A percentile compares a stretch with the other conserved stretches of the same genome.
These are phyloP conservation scores for Pseudogymnoascus sp. DNA, from an alignment of 2,329 filamentous ascomycete genomes.

Conservation along the genomic window DNA sequence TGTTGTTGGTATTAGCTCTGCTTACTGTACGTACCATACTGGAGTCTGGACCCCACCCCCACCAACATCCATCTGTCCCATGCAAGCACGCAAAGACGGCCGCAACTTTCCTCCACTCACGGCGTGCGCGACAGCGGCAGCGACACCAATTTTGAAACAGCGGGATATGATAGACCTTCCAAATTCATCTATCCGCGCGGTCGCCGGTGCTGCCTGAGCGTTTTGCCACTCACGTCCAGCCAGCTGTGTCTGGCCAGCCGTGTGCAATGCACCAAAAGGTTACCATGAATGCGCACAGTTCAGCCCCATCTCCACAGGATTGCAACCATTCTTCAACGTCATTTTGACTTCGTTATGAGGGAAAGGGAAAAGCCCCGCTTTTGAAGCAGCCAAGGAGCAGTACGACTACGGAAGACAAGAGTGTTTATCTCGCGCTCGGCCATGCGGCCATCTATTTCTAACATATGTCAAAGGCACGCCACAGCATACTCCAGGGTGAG, in stretches of 20 bases:
- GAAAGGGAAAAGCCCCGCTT: background rate
- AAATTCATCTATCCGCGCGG: background rate
- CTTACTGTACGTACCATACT: background rate
- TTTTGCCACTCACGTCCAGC: background rate
- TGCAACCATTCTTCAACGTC: background rate
- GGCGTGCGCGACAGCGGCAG: background rate
- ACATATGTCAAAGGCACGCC: background rate
- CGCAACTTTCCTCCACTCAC: slow-evolving; percentile 6
- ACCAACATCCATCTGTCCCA: background rate
- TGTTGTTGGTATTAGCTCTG: background rate
- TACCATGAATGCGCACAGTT: background rate
- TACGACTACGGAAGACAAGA: background rate
- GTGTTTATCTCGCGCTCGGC: background rate
- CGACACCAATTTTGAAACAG: background rate
- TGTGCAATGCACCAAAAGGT: background rate
- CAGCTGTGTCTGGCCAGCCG: background rate
- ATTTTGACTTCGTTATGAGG: too few relatives aligned
- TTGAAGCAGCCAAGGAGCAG: background rate
- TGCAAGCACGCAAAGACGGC: background rate
- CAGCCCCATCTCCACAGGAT: background rate
- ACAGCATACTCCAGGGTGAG: background rate
- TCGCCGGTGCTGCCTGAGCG: background rate
- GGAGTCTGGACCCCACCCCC: background rate
- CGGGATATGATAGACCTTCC: background rate
- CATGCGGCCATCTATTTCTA: background rate